These are phyloP conservation scores for Babjeviella inositovora DNA, from an alignment of 805 yeast species.

Conservation along the genomic window DNA sequence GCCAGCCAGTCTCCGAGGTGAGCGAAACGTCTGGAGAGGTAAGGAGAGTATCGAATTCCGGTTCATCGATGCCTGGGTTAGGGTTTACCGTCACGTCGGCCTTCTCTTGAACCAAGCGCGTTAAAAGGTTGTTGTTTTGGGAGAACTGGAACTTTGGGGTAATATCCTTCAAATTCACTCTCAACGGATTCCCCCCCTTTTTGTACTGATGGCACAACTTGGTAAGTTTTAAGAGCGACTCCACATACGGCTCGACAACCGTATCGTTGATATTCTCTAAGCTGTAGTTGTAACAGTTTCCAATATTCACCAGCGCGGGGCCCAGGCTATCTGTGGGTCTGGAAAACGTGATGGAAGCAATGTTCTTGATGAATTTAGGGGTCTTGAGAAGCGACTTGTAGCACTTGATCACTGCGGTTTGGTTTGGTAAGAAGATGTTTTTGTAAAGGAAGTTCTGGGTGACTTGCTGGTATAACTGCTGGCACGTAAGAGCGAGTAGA, in stretches of 20 bases:
- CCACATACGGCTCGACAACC: too few species aligned
- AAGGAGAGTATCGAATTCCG: slow-evolving; percentile 12
- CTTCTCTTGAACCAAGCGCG: too few species aligned
- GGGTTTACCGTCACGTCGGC: slow-evolving; percentile 9
- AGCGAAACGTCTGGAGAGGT: slow-evolving; percentile 17
- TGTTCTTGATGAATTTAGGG: slow-evolving; percentile 6
- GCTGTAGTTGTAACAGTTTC: slow-evolving; percentile 5
- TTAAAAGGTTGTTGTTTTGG: too few species aligned
- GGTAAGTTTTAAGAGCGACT: too few species aligned
- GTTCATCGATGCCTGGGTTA: slow-evolving; percentile 8
- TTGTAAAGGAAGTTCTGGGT: slow-evolving; percentile 19
- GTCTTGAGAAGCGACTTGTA: slow-evolving; percentile 17
- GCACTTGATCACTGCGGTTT: slow-evolving; percentile 9
- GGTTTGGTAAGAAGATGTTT: slow-evolving; percentile 9
- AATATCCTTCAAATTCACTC: slow-evolving; percentile 22
- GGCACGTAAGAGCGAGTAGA: slow-evolving; percentile 15
- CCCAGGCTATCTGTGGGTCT: slow-evolving; percentile 5
- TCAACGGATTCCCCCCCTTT: slow-evolving; percentile 15
- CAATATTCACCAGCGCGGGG: slow-evolving; percentile 1
- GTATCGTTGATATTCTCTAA: slow-evolving; percentile 6
- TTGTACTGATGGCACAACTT: too few species aligned
- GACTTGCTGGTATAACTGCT: slow-evolving; percentile 15
- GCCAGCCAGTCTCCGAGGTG: slow-evolving; percentile 31
- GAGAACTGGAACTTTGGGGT: slow-evolving; percentile 32
- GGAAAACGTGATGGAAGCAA: slow-evolving; percentile 8